Evolutionary conservation across 768 basidiomycete species (phyloP).

Genomic region (Auricularia sp.): DNA sequence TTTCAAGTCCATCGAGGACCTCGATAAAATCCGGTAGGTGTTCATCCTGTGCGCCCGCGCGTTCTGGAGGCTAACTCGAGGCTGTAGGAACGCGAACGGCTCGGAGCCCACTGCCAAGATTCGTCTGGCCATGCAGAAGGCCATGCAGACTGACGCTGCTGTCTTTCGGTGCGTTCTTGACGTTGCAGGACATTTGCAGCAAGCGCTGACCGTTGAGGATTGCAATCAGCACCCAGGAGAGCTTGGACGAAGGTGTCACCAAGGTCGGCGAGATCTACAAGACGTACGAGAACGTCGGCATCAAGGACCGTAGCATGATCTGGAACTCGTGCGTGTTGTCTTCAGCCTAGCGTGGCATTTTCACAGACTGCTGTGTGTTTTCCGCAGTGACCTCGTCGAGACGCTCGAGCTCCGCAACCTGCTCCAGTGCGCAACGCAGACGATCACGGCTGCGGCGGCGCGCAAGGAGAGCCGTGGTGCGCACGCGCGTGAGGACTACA

Average conservation of each 20-base stretch:
- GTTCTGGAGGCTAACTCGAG: conserved; percentile 25
- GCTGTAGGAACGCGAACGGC: conserved; percentile 50
- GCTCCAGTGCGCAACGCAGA: conserved; percentile 91
- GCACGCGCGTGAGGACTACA: conserved; percentile 95
- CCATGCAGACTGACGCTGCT: conserved; percentile 96
- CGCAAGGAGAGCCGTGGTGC: conserved; percentile 98
- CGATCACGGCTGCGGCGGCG: conserved; percentile 84
- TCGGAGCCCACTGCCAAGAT: conserved; percentile 82
- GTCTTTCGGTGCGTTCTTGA: conserved; percentile 50
- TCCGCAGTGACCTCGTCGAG: conserved; percentile 80
- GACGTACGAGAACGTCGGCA: conserved; percentile 82
- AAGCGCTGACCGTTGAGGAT: conserved; percentile 18
- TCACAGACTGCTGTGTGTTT: not conserved
- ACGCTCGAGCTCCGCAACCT: conserved; percentile 95
- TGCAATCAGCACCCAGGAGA: conserved; percentile 55
- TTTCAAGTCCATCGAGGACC: conserved; percentile 68
- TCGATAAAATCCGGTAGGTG: conserved; percentile 70
- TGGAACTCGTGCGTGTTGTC: conserved; percentile 86
- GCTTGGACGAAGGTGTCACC: conserved; percentile 85
- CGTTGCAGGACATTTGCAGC: conserved; percentile 29
- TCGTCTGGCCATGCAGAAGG: conserved; percentile 95
- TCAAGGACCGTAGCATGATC: conserved; percentile 98
- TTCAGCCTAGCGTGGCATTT: not conserved
- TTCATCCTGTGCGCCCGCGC: conserved; percentile 4
- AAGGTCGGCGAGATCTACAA: conserved; percentile 82